Evolutionary conservation across 139 green algal genomes (phyloP).

Genomic region (Desmodesmus armatus): DNA sequence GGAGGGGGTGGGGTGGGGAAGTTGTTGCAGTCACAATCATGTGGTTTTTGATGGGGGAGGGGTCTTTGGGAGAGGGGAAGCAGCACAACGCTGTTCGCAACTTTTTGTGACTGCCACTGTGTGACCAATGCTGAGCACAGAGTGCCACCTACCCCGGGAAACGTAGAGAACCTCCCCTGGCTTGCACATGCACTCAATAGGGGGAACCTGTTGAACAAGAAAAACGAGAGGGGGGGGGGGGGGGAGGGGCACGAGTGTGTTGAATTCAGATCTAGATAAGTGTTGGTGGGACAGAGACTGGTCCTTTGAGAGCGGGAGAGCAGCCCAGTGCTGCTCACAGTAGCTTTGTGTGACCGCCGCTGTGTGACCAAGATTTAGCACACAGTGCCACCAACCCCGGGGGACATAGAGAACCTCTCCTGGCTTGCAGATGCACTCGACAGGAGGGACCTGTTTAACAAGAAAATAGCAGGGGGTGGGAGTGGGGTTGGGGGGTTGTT

Average conservation of each 20-base stretch:
- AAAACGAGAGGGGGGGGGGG: too few species aligned
- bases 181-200: constrained; percentile 69
- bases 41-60: too few species aligned
- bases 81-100: constrained; percentile 81
- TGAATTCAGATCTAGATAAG: too few species aligned
- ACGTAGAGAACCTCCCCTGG: constrained; percentile 91
- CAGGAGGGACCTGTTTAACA: constrained; percentile 47
- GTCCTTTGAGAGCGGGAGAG: too few species aligned
- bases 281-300: too few species aligned
- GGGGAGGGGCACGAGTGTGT: too few species aligned
- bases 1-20: too few species aligned
- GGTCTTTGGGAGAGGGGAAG: too few species aligned
- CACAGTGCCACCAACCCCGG: constrained; percentile 87
- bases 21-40: not conserved
- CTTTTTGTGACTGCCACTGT: constrained; percentile 89
- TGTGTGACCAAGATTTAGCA: constrained; percentile 87
- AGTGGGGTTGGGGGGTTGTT: too few species aligned
- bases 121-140: constrained; percentile 89
- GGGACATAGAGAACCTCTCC: constrained; percentile 94
- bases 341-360: constrained; percentile 92
- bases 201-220: constrained; percentile 44
- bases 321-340: constrained; percentile 76
- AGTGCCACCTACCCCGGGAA: constrained; percentile 88
- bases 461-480: too few species aligned
- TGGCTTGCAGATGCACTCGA: constrained; percentile 70